Conservation (phyloP, 345 rosid species). For the Streptanthus diversifolius region DNA sequence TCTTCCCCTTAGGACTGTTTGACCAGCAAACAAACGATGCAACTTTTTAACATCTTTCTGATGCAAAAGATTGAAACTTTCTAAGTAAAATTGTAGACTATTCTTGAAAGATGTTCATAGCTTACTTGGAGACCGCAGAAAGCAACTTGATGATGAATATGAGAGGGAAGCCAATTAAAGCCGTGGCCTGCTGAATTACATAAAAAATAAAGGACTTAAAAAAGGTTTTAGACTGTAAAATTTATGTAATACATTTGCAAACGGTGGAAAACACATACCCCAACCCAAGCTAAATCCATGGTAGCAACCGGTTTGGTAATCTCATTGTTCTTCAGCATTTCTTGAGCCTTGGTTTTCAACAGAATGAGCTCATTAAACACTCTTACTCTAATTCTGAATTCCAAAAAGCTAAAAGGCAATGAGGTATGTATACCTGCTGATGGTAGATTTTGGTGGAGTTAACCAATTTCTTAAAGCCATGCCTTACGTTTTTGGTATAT, state of each 20-base stretch:
- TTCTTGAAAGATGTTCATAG: slow-evolving; percentile 3
- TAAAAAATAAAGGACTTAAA: background rate
- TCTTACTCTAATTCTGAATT: background rate
- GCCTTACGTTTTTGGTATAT: slow-evolving; percentile 21
- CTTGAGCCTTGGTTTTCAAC: slow-evolving; percentile 37
- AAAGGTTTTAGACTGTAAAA: background rate
- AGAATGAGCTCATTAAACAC: background rate
- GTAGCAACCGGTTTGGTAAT: slow-evolving; percentile 41
- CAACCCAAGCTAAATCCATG: slow-evolving; percentile 49
- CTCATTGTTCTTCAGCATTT: slow-evolving; percentile 40
- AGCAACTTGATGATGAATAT: slow-evolving; percentile 39
- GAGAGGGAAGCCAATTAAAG: slow-evolving; percentile 37
- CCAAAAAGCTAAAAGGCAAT: background rate
- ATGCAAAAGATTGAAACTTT: background rate
- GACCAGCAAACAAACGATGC: background rate
- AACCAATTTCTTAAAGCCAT: slow-evolving; percentile 26
- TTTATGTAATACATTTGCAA: background rate
- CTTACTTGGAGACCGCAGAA: slow-evolving; percentile 44
- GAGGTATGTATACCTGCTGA: slow-evolving; percentile 26
- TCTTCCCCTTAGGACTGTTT: slow-evolving; percentile 29
- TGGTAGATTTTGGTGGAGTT: slow-evolving; percentile 33
- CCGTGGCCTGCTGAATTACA: slow-evolving; percentile 34
- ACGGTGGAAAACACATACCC: slow-evolving; percentile 34
- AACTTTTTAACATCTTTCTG: background rate
- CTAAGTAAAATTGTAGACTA: background rate